Percentiles rank a stretch among this genome's conserved stretches.
phyloP scores from a whole-genome alignment of 192 early-diverging fungal species.

The Backusella tarrabulga region DNA sequence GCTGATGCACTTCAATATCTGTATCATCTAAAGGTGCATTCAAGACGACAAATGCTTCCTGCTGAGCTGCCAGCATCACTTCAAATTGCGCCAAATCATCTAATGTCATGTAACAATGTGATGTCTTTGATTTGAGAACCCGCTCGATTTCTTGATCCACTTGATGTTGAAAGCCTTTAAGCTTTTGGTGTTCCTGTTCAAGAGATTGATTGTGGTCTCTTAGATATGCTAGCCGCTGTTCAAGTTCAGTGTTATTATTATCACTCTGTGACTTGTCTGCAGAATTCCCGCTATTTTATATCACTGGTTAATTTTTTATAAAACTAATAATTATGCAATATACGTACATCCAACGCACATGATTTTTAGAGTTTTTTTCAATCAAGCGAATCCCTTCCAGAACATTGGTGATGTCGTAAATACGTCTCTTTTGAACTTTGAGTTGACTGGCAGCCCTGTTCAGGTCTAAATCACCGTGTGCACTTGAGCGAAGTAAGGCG shows the following conservation, averaged over 20 bases:
- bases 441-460: constrained; percentile 57
- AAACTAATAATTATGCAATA: neutral
- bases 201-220: constrained; percentile 10
- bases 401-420: constrained; percentile 72
- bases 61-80: constrained; percentile 13
- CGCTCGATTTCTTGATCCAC: constrained; percentile 5
- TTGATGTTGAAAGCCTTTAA: constrained; percentile 5
- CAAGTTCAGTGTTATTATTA: neutral
- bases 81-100: constrained; percentile 20
- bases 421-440: constrained; percentile 64
- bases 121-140: neutral
- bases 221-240: constrained; percentile 3
- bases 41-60: constrained; percentile 12
- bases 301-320: neutral
- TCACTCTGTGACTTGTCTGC: neutral
- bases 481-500: constrained; percentile 41
- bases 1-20: constrained; percentile 17
- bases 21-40: constrained; percentile 18
- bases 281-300: constrained; percentile 16
- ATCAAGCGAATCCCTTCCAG: constrained; percentile 64
- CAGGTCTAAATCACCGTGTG: constrained; percentile 56
- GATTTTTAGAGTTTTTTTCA: constrained; percentile 67
- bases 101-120: constrained; percentile 27
- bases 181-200: constrained; percentile 12
- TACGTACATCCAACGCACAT: constrained; percentile 65